Evolutionary conservation across 352 stramenopile species (phyloP).

Genomic region (Phytophthora niederhauseri): DNA sequence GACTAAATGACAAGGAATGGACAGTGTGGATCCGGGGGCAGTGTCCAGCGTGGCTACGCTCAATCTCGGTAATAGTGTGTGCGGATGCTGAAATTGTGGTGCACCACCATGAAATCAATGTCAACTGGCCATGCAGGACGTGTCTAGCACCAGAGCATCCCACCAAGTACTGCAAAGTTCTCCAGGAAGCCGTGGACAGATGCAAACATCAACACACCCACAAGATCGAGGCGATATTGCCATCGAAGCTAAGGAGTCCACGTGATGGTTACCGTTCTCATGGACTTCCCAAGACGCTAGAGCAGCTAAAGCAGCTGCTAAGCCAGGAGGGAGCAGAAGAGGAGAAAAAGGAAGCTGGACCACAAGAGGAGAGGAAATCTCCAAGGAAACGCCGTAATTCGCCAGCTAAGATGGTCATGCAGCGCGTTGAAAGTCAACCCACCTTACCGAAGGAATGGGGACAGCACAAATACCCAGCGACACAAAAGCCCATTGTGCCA

Average conservation of each 20-base stretch:
- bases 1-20: slow-evolving; percentile 13
- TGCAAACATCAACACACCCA: neutral
- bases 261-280: neutral
- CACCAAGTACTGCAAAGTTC: neutral
- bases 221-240: neutral
- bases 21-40: neutral
- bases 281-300: neutral
- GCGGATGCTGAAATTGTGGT: neutral
- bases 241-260: neutral
- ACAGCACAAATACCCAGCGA: no score
- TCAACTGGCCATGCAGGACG: neutral
- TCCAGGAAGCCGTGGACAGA: neutral
- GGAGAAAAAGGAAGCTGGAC: no score
- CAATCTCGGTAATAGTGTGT: neutral
- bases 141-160: slow-evolving; percentile 4
- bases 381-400: no score
- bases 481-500: no score
- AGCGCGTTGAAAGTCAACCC: no score
- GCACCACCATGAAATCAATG: neutral
- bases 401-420: no score
- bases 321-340: neutral
- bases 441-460: no score
- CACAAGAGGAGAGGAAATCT: no score
- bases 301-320: neutral
- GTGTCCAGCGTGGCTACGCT: neutral